phyloP scores from a whole-genome alignment of 192 early-diverging fungal genomes.

The Coemansia sp. region DNA sequence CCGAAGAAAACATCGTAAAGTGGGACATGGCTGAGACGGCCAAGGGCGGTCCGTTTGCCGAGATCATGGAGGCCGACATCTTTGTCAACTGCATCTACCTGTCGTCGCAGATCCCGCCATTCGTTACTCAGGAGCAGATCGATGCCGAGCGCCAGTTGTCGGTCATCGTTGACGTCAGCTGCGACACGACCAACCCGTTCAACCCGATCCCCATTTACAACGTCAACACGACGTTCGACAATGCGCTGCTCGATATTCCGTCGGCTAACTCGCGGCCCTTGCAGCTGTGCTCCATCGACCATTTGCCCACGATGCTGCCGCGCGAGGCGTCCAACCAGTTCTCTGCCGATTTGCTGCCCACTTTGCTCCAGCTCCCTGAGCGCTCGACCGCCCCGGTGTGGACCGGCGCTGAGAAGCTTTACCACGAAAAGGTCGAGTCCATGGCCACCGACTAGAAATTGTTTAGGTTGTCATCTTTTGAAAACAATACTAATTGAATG shows the following conservation, averaged over 20 bases:
- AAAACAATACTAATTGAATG: too few species aligned
- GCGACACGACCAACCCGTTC: conserved; percentile 96
- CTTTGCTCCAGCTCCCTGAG: conserved; percentile 69
- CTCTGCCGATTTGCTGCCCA: conserved; percentile 80
- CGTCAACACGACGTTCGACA: conserved; percentile 91
- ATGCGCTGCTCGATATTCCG: conserved; percentile 74
- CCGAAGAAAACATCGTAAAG: conserved; percentile 81
- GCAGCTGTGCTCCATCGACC: conserved; percentile 95
- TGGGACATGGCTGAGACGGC: conserved; percentile 97
- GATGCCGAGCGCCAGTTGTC: conserved; percentile 69
- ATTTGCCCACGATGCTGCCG: conserved; percentile 91
- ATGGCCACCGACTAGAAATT: conserved; percentile 48
- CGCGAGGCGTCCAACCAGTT: conserved; percentile 90
- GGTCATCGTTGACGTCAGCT: conserved; percentile 90
- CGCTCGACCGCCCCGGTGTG: conserved; percentile 71
- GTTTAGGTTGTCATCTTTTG: neutral
- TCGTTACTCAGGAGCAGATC: conserved; percentile 81
- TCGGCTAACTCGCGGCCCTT: conserved; percentile 60
- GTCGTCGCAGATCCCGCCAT: conserved; percentile 87
- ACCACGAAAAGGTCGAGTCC: conserved; percentile 71
- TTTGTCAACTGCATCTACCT: conserved; percentile 99
- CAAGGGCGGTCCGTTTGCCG: conserved; percentile 87
- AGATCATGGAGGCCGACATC: conserved; percentile 85
- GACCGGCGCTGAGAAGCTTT: conserved; percentile 82
- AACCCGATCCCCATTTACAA: conserved; percentile 97